Evolutionary conservation across 768 basidiomycete species (phyloP).

Genomic region (Leucogyrophana mollusca): DNA sequence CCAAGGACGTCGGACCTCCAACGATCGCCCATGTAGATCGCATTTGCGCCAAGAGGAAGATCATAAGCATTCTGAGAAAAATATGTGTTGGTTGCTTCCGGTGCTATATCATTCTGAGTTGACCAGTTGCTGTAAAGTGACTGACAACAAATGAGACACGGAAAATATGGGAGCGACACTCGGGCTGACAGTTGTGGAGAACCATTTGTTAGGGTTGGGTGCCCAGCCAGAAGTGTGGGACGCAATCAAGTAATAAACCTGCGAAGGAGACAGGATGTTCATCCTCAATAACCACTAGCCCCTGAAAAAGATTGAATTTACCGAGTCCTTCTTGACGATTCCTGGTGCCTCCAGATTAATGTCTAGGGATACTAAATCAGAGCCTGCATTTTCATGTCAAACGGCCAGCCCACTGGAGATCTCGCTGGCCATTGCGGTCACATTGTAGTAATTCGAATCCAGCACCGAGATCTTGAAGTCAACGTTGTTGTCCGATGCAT

Average conservation of each 20-base stretch:
- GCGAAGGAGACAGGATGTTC: neutral
- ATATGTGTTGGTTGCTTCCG: constrained; percentile 49
- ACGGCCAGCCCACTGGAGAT: constrained; percentile 35
- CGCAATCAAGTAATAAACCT: constrained; percentile 59
- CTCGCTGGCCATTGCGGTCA: constrained; percentile 44
- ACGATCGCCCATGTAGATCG: constrained; percentile 65
- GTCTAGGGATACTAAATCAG: constrained; percentile 25
- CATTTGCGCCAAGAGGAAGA: constrained; percentile 45
- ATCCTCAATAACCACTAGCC: constrained; percentile 5
- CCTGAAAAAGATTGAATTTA: constrained; percentile 15
- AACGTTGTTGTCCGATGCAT: constrained; percentile 67
- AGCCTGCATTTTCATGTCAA: constrained; percentile 1
- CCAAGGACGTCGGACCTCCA: constrained; percentile 56
- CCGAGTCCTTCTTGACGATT: constrained; percentile 56
- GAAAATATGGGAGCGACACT: neutral
- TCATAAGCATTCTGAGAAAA: constrained; percentile 63
- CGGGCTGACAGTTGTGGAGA: constrained; percentile 45
- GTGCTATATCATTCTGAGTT: constrained; percentile 55
- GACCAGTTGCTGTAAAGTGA: constrained; percentile 56
- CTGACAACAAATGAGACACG: constrained; percentile 22
- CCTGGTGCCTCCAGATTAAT: constrained; percentile 63
- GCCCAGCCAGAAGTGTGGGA: constrained; percentile 52
- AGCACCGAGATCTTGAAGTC: constrained; percentile 64
- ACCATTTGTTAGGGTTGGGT: constrained; percentile 62
- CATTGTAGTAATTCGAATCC: constrained; percentile 59